Conservation (phyloP, 2,329 filamentous ascomycete genomes). For the Talaromyces sp. region DNA sequence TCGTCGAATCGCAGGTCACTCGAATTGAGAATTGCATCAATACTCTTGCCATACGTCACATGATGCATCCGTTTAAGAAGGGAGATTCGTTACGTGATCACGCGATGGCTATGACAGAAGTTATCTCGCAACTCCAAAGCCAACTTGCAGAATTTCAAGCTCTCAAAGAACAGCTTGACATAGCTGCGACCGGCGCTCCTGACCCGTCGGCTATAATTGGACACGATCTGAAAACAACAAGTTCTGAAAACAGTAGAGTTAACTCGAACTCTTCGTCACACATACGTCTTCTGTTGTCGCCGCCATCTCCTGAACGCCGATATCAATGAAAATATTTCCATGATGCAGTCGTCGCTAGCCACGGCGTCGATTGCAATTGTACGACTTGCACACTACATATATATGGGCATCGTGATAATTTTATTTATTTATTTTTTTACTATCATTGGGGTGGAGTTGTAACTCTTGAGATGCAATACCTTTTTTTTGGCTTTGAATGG, state of each 20-base stretch:
- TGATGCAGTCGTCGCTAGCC: not conserved
- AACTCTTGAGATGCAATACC: not conserved
- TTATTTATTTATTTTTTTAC: not conserved
- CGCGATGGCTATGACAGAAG: constrained; percentile 68
- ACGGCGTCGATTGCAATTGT: not conserved
- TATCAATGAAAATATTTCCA: constrained; percentile 30
- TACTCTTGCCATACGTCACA: constrained; percentile 71
- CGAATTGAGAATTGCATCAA: constrained; percentile 73
- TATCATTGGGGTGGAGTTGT: constrained; percentile 4
- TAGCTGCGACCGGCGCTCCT: not conserved
- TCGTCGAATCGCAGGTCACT: constrained; percentile 91
- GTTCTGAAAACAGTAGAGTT: constrained; percentile 1
- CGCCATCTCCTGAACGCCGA: constrained; percentile 8
- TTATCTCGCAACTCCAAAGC: constrained; percentile 45
- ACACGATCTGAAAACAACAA: constrained; percentile 1
- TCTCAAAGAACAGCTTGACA: constrained; percentile 36
- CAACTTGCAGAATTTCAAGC: constrained; percentile 39
- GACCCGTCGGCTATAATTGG: constrained; percentile 6
- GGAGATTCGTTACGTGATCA: constrained; percentile 64
- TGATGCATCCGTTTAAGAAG: constrained; percentile 63
- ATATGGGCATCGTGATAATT: not conserved
- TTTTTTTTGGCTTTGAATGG: not conserved
- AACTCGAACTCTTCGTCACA: constrained; percentile 8
- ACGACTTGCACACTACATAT: not conserved
- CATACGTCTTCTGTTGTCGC: not conserved